These are phyloP conservation scores for Tetradesmus obliquus DNA, from an alignment of 139 green algal genomes.

Conservation along the genomic window DNA sequence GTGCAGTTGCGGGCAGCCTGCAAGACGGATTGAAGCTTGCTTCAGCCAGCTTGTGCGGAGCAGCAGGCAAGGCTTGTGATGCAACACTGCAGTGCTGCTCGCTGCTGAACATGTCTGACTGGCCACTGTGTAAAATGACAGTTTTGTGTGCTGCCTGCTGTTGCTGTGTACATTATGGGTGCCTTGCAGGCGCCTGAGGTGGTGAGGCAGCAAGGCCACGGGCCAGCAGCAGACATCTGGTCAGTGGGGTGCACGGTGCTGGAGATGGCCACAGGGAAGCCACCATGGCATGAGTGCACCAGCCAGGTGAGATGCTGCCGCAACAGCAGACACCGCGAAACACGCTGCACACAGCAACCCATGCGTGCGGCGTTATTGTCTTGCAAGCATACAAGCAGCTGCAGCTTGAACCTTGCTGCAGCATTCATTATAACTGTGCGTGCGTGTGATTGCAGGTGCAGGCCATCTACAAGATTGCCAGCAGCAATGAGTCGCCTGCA, in stretches of 20 bases:
- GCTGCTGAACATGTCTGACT: no score
- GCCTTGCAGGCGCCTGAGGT: slow-evolving; percentile 81
- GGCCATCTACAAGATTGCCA: slow-evolving; percentile 94
- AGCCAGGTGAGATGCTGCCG: slow-evolving; percentile 46
- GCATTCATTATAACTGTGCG: background rate
- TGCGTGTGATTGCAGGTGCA: slow-evolving; percentile 21
- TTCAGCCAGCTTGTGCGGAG: no score
- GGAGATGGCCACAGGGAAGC: slow-evolving; percentile 91
- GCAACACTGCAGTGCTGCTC: no score
- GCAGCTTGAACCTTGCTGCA: no score
- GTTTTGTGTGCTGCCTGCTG: background rate
- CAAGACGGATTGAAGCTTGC: no score
- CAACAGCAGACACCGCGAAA: no score
- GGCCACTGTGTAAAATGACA: no score
- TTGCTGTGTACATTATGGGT: background rate
- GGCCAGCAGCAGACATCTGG: slow-evolving; percentile 95
- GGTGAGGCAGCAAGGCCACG: slow-evolving; percentile 87
- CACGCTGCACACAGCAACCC: no score
- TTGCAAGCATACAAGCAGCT: no score
- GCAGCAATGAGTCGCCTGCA: slow-evolving; percentile 77
- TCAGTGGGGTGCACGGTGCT: slow-evolving; percentile 95
- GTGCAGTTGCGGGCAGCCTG: no score
- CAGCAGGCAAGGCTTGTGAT: no score
- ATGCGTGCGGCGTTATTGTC: no score
- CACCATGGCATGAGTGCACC: slow-evolving; percentile 56